These are phyloP conservation scores for Colletotrichum echinochloae DNA, from an alignment of 2,329 filamentous ascomycete species.

Conservation along the genomic window DNA sequence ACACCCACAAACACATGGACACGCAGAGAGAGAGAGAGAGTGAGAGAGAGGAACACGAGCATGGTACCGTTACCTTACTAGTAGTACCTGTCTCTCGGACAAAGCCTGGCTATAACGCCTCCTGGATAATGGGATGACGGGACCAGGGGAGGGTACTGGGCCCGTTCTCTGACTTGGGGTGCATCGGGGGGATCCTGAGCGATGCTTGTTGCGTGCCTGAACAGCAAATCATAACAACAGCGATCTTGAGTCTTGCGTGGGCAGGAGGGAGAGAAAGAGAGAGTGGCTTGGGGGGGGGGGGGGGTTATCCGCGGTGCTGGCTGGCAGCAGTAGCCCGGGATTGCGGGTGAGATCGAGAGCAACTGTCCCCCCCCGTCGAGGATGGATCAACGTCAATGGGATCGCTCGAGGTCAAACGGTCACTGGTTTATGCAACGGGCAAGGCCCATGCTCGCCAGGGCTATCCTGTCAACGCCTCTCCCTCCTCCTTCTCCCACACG, in stretches of 20 bases:
- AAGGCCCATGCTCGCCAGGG: slow-evolving; percentile 31
- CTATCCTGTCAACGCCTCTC: slow-evolving; percentile 17
- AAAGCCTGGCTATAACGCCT: slow-evolving; percentile 51
- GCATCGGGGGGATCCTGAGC: slow-evolving; percentile 49
- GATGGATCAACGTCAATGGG: slow-evolving; percentile 50
- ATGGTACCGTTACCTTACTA: background rate
- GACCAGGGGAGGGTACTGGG: slow-evolving; percentile 24
- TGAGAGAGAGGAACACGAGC: slow-evolving; percentile 9
- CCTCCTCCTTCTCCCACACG: slow-evolving; percentile 19
- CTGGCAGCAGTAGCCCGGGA: slow-evolving; percentile 38
- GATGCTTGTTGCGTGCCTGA: slow-evolving; percentile 44
- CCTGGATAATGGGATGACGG: slow-evolving; percentile 53
- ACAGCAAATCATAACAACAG: slow-evolving; percentile 27
- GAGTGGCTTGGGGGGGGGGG: no score
- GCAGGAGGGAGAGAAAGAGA: slow-evolving; percentile 21
- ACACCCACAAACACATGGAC: background rate
- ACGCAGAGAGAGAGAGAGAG: slow-evolving; percentile 6
- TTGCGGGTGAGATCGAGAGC: slow-evolving; percentile 50
- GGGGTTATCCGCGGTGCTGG: slow-evolving; percentile 40
- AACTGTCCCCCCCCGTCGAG: slow-evolving; percentile 43
- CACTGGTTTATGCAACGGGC: slow-evolving; percentile 47
- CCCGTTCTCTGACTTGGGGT: slow-evolving; percentile 52
- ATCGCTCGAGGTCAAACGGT: slow-evolving; percentile 56
- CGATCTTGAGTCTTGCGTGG: slow-evolving; percentile 35
- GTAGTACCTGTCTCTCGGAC: slow-evolving; percentile 8